phyloP scores from a whole-genome alignment of 371 early-diverging fungal species.

The Cokeromyces recurvatus region DNA sequence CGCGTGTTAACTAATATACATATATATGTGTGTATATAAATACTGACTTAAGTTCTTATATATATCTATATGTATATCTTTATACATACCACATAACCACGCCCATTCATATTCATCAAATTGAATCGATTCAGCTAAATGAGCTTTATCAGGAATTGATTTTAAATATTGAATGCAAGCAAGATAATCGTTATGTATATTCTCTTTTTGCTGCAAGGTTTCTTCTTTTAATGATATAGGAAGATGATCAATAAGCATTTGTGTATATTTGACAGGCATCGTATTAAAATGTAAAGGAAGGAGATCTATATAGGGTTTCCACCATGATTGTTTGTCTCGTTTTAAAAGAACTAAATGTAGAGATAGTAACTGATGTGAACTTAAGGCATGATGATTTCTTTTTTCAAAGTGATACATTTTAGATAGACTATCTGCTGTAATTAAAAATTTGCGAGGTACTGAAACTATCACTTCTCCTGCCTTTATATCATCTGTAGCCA shows the following conservation, averaged over 20 bases:
- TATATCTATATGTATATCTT: too few species aligned
- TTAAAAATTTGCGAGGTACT: slow-evolving; percentile 49
- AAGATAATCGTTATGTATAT: slow-evolving; percentile 43
- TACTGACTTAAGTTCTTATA: too few species aligned
- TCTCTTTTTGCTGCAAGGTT: slow-evolving; percentile 39
- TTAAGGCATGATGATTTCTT: slow-evolving; percentile 30
- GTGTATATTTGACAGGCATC: slow-evolving; percentile 54
- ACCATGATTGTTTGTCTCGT: slow-evolving; percentile 42
- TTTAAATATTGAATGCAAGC: slow-evolving; percentile 34
- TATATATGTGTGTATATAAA: background rate
- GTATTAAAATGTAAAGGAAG: slow-evolving; percentile 57
- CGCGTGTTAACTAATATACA: slow-evolving; percentile 64
- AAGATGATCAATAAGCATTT: slow-evolving; percentile 28
- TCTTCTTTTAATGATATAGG: slow-evolving; percentile 44
- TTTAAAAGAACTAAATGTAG: slow-evolving; percentile 41
- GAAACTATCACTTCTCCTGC: slow-evolving; percentile 57
- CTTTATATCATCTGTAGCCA: slow-evolving; percentile 56
- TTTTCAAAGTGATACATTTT: too few species aligned
- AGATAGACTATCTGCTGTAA: slow-evolving; percentile 35
- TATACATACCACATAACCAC: slow-evolving; percentile 54
- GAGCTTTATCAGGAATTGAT: slow-evolving; percentile 6
- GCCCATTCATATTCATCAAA: slow-evolving; percentile 53
- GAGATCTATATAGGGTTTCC: slow-evolving; percentile 50
- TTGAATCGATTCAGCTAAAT: background rate
- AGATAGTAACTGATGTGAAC: slow-evolving; percentile 49